Conservation (phyloP, 768 basidiomycete species). For the Macrolepiota dolichaula region DNA sequence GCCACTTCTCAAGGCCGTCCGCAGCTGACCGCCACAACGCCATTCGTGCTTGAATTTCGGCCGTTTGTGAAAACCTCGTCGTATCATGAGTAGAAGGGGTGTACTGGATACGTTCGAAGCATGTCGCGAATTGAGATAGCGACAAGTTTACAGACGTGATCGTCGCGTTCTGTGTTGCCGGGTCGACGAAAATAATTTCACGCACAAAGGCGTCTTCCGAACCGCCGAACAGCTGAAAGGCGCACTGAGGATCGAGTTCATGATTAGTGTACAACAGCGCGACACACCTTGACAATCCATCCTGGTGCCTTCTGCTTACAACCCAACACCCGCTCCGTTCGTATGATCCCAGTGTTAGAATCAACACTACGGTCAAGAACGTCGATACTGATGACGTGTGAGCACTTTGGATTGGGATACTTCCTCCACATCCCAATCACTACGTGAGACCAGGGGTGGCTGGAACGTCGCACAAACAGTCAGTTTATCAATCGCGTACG, state of each 20-base stretch:
- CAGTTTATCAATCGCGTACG: conserved; percentile 13
- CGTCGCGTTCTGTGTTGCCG: conserved; percentile 71
- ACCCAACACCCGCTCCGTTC: conserved; percentile 86
- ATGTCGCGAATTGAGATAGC: conserved; percentile 91
- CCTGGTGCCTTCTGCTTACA: conserved; percentile 89
- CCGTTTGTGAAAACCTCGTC: conserved; percentile 85
- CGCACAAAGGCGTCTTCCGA: conserved; percentile 94
- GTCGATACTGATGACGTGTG: conserved; percentile 85
- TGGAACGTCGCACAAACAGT: conserved; percentile 26
- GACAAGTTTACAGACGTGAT: conserved; percentile 93
- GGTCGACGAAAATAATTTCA: conserved; percentile 92
- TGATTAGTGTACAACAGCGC: conserved; percentile 1
- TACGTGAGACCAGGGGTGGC: conserved; percentile 89
- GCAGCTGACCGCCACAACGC: conserved; percentile 78
- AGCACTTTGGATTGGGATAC: conserved; percentile 92
- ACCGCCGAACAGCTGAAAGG: conserved; percentile 78
- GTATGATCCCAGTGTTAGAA: conserved; percentile 80
- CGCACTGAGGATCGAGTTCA: not conserved
- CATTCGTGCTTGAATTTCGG: conserved; percentile 84
- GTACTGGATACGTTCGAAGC: conserved; percentile 88
- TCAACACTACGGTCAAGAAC: conserved; percentile 84
- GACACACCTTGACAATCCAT: conserved; percentile 89
- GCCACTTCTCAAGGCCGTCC: conserved; percentile 80
- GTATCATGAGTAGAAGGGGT: conserved; percentile 58
- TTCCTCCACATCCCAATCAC: conserved; percentile 93